A percentile compares a stretch with the other conserved stretches of the same genome.
Evolutionary conservation across 257 asterid species (phyloP).

Genomic region (Penstemon newberryi): DNA sequence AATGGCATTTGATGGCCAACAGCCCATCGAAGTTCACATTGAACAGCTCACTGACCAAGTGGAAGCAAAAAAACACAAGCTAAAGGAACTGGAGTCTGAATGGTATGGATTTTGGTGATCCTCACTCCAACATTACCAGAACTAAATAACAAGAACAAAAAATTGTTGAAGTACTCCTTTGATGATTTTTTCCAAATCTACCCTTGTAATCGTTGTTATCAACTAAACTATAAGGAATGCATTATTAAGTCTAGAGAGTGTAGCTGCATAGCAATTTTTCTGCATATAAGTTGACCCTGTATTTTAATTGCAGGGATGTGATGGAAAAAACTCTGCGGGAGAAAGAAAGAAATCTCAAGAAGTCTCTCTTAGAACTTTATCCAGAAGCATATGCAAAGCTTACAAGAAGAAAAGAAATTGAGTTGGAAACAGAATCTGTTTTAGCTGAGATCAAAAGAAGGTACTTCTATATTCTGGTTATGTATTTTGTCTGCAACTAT

Average conservation of each 20-base stretch:
- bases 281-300: conserved; percentile 24
- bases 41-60: conserved; percentile 49
- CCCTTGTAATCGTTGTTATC: neutral
- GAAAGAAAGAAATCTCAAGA: conserved; percentile 45
- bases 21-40: conserved; percentile 40
- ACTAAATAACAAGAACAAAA: neutral
- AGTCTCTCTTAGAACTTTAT: conserved; percentile 33
- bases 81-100: conserved; percentile 49
- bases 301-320: conserved; percentile 50
- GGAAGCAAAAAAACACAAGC: conserved; percentile 44
- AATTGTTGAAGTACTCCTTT: conserved; percentile 2
- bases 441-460: conserved; percentile 52
- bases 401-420: conserved; percentile 40
- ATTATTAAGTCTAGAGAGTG: neutral
- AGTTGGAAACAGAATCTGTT: conserved; percentile 42
- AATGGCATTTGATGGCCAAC: conserved; percentile 44
- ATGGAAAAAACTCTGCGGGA: conserved; percentile 45
- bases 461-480: conserved; percentile 35
- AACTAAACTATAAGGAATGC: conserved; percentile 16
- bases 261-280: neutral
- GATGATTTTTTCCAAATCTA: neutral
- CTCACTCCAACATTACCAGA: conserved; percentile 19
- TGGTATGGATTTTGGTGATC: conserved; percentile 44
- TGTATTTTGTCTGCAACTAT: conserved; percentile 23
- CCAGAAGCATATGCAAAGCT: conserved; percentile 55